Percentiles rank a stretch among this genome's conserved stretches.
phyloP scores from a whole-genome alignment of 176 grass and related monocot genomes.

The Aegilops speltoides region DNA sequence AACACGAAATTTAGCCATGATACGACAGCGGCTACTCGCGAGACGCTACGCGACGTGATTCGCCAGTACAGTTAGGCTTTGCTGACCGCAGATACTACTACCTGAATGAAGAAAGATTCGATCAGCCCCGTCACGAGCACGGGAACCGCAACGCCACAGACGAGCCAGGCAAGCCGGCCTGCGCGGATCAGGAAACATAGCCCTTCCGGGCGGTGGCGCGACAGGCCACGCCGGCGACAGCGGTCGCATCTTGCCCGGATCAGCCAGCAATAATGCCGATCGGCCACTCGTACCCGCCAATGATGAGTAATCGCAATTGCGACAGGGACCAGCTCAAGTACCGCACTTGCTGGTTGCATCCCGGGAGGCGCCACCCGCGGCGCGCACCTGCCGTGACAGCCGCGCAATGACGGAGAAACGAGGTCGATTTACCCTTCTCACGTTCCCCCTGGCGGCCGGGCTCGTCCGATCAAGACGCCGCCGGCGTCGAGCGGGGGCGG shows the following conservation, averaged over 20 bases:
- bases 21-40: background rate
- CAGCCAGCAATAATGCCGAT: background rate
- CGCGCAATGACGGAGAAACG: background rate
- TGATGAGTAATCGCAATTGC: background rate
- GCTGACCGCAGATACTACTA: background rate
- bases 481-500: no score
- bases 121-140: background rate
- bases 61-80: background rate
- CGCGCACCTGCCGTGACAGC: background rate
- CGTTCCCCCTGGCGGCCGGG: no score
- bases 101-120: background rate
- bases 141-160: background rate
- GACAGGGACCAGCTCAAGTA: background rate
- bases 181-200: background rate
- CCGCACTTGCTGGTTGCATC: background rate
- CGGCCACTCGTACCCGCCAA: background rate
- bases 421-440: background rate
- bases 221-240: background rate
- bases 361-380: conserved; percentile 11
- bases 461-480: no score
- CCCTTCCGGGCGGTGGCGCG: background rate
- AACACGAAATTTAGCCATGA: no score
- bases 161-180: background rate
- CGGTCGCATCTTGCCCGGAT: background rate
- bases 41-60: conserved; percentile 12